Evolutionary conservation across 805 yeast genomes (phyloP).

Genomic region (Starmerella davenportii): DNA sequence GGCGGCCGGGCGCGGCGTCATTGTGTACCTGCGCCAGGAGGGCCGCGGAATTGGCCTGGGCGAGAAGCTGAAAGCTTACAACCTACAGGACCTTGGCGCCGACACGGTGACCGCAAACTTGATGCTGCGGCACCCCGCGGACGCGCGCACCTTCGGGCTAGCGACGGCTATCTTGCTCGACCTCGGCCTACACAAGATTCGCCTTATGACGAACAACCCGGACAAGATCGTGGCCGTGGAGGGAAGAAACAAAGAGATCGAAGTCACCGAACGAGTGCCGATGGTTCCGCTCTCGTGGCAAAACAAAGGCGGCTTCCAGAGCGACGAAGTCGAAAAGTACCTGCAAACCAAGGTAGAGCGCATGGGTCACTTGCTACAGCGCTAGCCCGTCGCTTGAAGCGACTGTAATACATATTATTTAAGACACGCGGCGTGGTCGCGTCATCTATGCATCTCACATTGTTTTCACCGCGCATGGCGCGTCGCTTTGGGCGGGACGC

Average conservation of each 20-base stretch:
- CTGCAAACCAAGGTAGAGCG: constrained; percentile 84
- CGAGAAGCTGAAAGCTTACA: constrained; percentile 90
- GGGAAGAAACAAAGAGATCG: constrained; percentile 56
- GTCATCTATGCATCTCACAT: too few species aligned
- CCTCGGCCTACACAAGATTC: constrained; percentile 52
- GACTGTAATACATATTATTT: too few species aligned
- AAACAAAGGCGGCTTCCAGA: constrained; percentile 47
- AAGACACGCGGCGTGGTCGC: too few species aligned
- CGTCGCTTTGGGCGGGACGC: too few species aligned
- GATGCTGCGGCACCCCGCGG: constrained; percentile 89
- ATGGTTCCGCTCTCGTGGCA: constrained; percentile 96
- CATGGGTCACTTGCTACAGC: constrained; percentile 81
- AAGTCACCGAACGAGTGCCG: constrained; percentile 77
- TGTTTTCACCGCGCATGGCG: too few species aligned
- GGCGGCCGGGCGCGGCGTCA: constrained; percentile 70
- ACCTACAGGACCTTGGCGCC: constrained; percentile 92
- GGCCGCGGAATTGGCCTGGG: constrained; percentile 99
- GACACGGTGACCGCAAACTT: constrained; percentile 95
- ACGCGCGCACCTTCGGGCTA: constrained; percentile 79
- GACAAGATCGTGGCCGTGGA: constrained; percentile 91
- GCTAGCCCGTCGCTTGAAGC: background rate
- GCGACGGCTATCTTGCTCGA: constrained; percentile 88
- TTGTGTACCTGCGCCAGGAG: constrained; percentile 89
- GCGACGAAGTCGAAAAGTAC: constrained; percentile 82
- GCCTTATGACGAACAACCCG: constrained; percentile 82